These are phyloP conservation scores for Carex cristatella DNA, from an alignment of 176 grass and related monocot species.

Conservation along the genomic window DNA sequence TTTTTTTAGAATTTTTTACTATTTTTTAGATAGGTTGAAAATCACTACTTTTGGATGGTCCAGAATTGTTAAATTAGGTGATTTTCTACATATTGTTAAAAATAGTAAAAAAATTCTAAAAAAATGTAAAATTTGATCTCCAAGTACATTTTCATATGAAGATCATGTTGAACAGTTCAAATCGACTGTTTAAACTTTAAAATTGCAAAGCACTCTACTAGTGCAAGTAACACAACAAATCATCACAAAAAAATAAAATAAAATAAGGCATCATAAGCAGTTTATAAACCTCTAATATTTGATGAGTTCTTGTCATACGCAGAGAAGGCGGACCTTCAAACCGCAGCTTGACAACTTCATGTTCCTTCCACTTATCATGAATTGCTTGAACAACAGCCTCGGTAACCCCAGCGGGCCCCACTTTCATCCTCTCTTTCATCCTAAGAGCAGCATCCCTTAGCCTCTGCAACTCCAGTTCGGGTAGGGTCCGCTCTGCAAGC, in stretches of 20 bases:
- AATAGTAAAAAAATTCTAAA: too few species aligned
- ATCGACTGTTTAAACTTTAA: too few species aligned
- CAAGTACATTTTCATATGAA: too few species aligned
- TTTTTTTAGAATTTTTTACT: too few species aligned
- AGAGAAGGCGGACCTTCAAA: slow-evolving; percentile 82
- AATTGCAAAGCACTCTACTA: not conserved
- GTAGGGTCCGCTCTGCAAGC: slow-evolving; percentile 67
- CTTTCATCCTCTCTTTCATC: slow-evolving; percentile 89
- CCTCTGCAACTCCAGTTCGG: slow-evolving; percentile 63
- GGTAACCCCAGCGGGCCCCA: slow-evolving; percentile 81
- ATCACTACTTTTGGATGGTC: too few species aligned
- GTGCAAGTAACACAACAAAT: not conserved
- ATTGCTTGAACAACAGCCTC: slow-evolving; percentile 60
- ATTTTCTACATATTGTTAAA: too few species aligned
- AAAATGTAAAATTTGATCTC: too few species aligned
- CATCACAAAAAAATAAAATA: not conserved
- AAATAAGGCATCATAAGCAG: not conserved
- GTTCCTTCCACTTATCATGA: slow-evolving; percentile 66
- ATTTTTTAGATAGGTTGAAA: too few species aligned
- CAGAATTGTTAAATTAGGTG: too few species aligned
- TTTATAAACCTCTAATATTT: slow-evolving; percentile 69
- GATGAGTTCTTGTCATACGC: slow-evolving; percentile 84
- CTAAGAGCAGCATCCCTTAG: slow-evolving; percentile 66
- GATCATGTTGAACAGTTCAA: too few species aligned
- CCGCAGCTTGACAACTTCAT: slow-evolving; percentile 82